A percentile compares a stretch with the other conserved stretches of the same genome.
Evolutionary conservation across 2,329 filamentous ascomycete genomes (phyloP).

Genomic region (Didymella glomerata): DNA sequence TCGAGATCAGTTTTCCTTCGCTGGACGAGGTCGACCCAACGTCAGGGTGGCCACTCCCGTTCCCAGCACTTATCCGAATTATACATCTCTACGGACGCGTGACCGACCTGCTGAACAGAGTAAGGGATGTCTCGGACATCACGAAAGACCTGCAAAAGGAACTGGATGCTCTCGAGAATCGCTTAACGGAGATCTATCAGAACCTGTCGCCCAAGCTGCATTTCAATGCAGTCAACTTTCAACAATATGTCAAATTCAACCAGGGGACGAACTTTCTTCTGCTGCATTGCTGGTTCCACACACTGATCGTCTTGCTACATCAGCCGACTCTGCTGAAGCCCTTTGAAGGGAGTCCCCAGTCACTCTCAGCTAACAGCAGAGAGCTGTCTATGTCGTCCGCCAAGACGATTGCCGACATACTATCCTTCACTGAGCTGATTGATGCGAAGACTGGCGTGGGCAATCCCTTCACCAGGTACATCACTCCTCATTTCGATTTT

Average conservation of each 20-base stretch:
- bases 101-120: conserved; percentile 84
- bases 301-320: conserved; percentile 83
- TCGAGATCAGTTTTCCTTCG: conserved; percentile 76
- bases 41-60: conserved; percentile 77
- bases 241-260: conserved; percentile 79
- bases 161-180: conserved; percentile 79
- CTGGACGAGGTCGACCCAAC: conserved; percentile 61
- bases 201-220: conserved; percentile 76
- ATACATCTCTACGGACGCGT: conserved; percentile 86
- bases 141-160: conserved; percentile 76
- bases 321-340: conserved; percentile 83
- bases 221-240: conserved; percentile 87
- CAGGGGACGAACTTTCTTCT: conserved; percentile 89
- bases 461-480: conserved; percentile 76
- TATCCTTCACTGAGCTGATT: conserved; percentile 85
- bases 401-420: conserved; percentile 89
- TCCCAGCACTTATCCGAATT: conserved; percentile 81
- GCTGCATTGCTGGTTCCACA: conserved; percentile 89
- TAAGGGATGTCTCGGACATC: conserved; percentile 76
- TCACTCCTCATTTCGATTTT: background rate
- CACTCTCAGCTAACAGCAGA: conserved; percentile 80
- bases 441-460: conserved; percentile 86
- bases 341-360: conserved; percentile 73
- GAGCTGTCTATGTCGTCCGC: conserved; percentile 87
- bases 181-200: conserved; percentile 78